Conservation (phyloP, 441 rosid genomes). For the Erodium texanum region DNA sequence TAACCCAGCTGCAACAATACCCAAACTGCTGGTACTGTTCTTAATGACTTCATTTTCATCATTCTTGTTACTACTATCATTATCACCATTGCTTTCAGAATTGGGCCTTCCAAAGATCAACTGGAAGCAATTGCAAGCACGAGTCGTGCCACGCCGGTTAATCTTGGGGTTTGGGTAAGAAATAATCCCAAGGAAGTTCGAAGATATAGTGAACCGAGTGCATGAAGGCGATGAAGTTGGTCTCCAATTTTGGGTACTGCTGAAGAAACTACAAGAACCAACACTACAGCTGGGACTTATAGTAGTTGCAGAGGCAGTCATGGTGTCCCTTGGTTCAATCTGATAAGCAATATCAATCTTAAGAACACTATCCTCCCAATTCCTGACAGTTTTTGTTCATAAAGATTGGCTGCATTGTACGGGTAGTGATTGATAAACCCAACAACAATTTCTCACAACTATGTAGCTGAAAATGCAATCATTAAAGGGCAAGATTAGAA, state of each 20-base stretch:
- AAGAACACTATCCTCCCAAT: not conserved
- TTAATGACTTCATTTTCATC: not conserved
- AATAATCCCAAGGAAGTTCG: not conserved
- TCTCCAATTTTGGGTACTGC: not conserved
- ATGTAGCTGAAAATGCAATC: not conserved
- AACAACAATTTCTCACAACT: not conserved
- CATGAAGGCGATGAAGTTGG: not conserved
- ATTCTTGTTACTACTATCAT: not conserved
- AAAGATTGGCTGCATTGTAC: conserved; percentile 1
- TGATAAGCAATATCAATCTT: not conserved
- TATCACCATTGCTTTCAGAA: not conserved
- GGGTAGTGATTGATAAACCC: not conserved
- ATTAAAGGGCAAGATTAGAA: not conserved
- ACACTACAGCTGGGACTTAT: not conserved
- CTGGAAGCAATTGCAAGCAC: not conserved
- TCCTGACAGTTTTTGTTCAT: not conserved
- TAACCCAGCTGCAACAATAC: not conserved
- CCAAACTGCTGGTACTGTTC: not conserved
- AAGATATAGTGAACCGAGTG: not conserved
- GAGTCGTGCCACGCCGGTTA: not conserved
- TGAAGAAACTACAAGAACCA: not conserved
- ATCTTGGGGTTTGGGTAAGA: not conserved
- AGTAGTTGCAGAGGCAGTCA: not conserved
- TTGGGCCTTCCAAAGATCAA: not conserved
- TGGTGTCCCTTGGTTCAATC: not conserved